Evolutionary conservation across 176 grass and related monocot genomes (phyloP), one percentile per base, ranked within the genome.

Genomic region (Oryza australiensis): DNA sequence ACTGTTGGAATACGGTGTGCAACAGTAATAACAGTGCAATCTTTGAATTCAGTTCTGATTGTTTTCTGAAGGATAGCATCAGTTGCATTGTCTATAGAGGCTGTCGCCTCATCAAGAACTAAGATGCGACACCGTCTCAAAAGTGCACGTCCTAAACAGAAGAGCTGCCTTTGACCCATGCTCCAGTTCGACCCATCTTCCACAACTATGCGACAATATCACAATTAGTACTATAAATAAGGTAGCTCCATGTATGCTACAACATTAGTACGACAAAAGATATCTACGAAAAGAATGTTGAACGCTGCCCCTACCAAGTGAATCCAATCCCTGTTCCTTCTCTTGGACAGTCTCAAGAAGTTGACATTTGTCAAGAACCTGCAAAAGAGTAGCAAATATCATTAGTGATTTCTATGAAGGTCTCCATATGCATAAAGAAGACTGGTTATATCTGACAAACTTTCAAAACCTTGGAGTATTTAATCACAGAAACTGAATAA

Each of bases 161-260:
- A 87, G 26, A 93, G 85, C 88, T 98, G 95, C 43, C 95, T 91
- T 89, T 98, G 92, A 22, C 95, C 92, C 95, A 98, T 98, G 87
- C 95, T 93, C 91, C 88, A 93, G 37, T 93, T 93, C 33, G 85
- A 93, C 7, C 91, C 91, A 35, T 87, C 91, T 71, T 93, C 91
- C 20, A 90, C 77, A 76, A 93, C 87, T 90, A 63, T 20, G 26
- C 28, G 13, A 29, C 32, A 62, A 64, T n/a, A 60, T 60, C 22
- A 60, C 22, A 23, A 64, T 76, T 34, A 79, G 23, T 70, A 34
- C 23, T 55, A 45, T 12, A 3, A 51, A 26, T 13, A 76, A 53
- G 26, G 45, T 4, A 64, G 57, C 72, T 15, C 13, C 18, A 26
- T 22, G 42, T 64, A 28, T 22, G 9, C 16, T 11, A 68, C 8